A percentile compares a stretch with the other conserved stretches of the same genome.
Conservation (phyloP, 345 rosid genomes). For the Aurinia saxatilis region DNA sequence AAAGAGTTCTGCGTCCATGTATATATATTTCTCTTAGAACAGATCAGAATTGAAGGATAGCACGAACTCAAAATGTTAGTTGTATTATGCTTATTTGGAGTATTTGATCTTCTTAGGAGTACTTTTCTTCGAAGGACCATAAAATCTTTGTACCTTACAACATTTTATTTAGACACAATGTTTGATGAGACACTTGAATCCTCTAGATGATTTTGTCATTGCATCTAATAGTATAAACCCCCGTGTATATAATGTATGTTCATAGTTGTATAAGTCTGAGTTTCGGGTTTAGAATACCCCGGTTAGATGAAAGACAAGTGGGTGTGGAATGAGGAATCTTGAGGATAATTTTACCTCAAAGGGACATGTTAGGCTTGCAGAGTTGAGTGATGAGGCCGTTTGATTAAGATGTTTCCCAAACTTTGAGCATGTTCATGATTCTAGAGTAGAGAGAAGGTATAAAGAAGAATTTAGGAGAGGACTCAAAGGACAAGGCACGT, state of each 20-base stretch:
- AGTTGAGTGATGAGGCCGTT: constrained; percentile 15
- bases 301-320: constrained; percentile 11
- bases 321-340: constrained; percentile 8
- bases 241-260: not conserved
- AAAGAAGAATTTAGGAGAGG: not conserved
- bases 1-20: constrained; percentile 6
- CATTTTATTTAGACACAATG: not conserved
- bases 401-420: constrained; percentile 27
- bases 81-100: constrained; percentile 11
- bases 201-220: not conserved
- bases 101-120: not conserved
- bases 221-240: not conserved
- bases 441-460: not conserved
- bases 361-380: constrained; percentile 22
- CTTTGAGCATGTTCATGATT: constrained; percentile 11
- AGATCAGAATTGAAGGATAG: not conserved
- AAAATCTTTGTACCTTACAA: not conserved
- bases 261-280: not conserved
- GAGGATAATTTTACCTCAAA: constrained; percentile 5
- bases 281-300: not conserved
- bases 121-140: not conserved
- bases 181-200: not conserved
- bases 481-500: constrained; percentile 30
- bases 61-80: constrained; percentile 5
- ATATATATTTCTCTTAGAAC: not conserved